Conservation (phyloP, 371 early-diverging fungal genomes). For the Batkoa obscura region DNA sequence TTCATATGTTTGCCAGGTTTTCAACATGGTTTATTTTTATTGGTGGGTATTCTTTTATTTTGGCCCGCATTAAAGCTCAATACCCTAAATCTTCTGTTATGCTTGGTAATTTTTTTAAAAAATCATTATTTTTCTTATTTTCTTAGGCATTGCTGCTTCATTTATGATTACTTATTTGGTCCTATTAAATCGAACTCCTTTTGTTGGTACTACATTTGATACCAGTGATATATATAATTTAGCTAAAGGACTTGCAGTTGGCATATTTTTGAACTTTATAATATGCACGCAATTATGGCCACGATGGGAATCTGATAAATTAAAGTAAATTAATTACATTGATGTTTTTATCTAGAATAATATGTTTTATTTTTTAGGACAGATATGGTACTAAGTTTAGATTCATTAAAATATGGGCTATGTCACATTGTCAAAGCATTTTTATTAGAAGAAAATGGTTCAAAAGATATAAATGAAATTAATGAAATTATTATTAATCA, state of each 20-base stretch:
- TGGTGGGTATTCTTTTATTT: conserved; percentile 29
- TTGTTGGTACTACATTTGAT: conserved; percentile 31
- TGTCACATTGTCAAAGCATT: conserved; percentile 43
- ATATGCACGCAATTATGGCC: conserved; percentile 1
- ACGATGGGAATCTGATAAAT: conserved; percentile 1
- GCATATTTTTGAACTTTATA: conserved; percentile 26
- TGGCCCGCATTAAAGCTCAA: conserved; percentile 35
- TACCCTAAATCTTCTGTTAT: conserved; percentile 43
- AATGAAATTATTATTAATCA: conserved; percentile 29
- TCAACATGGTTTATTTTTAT: conserved; percentile 31
- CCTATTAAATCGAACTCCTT: conserved; percentile 28
- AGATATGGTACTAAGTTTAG: conserved; percentile 30
- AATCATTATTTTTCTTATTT: conserved; percentile 20
- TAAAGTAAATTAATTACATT: background rate
- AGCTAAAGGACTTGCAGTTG: conserved; percentile 38
- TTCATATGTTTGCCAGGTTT: conserved; percentile 19
- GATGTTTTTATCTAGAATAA: background rate
- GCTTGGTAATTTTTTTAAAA: conserved; percentile 23
- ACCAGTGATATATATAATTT: conserved; percentile 23
- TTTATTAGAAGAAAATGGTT: conserved; percentile 33
- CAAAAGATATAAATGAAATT: conserved; percentile 25
- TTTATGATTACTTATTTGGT: conserved; percentile 28
- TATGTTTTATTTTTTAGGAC: conserved; percentile 15
- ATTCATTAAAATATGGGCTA: conserved; percentile 27
- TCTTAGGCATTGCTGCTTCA: conserved; percentile 23